Conservation (phyloP, 2,329 filamentous ascomycete genomes). For the Apiospora aurea region DNA sequence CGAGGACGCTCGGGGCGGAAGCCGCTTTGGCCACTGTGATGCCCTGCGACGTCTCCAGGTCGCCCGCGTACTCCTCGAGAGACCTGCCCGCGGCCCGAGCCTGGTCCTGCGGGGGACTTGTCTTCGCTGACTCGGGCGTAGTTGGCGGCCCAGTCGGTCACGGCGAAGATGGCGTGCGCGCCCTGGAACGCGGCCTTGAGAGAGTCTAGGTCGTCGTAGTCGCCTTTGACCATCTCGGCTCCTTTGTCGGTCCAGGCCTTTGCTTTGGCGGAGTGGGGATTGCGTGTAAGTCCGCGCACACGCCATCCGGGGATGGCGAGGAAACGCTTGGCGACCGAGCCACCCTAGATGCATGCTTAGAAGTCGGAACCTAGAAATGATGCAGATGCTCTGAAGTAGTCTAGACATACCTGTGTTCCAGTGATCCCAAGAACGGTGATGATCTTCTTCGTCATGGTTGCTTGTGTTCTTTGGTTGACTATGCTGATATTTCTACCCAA, state of each 20-base stretch:
- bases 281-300: constrained; percentile 31
- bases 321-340: constrained; percentile 27
- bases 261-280: constrained; percentile 16
- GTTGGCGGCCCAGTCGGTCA: constrained; percentile 30
- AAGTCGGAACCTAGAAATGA: too few species aligned
- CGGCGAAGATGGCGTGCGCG: constrained; percentile 29
- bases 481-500: too few species aligned
- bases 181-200: constrained; percentile 28
- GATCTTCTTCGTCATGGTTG: not conserved
- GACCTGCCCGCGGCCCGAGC: not conserved
- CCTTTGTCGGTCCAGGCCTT: constrained; percentile 23
- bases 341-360: constrained; percentile 12
- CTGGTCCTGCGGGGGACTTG: not conserved
- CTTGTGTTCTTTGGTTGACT: not conserved
- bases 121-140: constrained; percentile 6
- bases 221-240: constrained; percentile 28
- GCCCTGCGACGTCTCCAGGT: constrained; percentile 28
- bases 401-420: constrained; percentile 6
- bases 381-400: too few species aligned
- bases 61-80: constrained; percentile 26
- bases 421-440: constrained; percentile 16
- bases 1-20: constrained; percentile 24
- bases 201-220: constrained; percentile 26
- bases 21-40: constrained; percentile 40
- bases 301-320: constrained; percentile 28